phyloP scores from a whole-genome alignment of 257 asterid genomes.

The Solanum pennellii region DNA sequence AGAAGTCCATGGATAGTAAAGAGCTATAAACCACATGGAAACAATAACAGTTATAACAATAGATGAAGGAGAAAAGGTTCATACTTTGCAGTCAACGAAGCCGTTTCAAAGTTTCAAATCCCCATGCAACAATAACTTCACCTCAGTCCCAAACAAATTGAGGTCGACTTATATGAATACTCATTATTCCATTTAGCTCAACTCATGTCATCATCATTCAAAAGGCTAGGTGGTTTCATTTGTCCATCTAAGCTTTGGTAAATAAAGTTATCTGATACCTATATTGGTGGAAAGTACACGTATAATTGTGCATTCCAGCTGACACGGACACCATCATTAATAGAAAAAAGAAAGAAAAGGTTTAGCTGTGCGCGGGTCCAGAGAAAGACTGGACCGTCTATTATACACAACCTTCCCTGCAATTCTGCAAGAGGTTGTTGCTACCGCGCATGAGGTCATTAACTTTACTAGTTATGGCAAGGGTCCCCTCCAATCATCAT shows the following conservation, averaged over 20 bases:
- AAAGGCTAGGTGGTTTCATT: background rate
- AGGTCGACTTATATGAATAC: background rate
- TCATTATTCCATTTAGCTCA: background rate
- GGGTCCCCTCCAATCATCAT: too few species aligned
- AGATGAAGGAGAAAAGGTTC: background rate
- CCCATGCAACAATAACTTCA: background rate
- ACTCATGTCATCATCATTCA: background rate
- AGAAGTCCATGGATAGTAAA: background rate
- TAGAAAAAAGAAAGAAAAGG: too few species aligned
- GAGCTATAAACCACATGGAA: background rate
- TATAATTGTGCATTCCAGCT: background rate
- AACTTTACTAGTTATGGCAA: too few species aligned
- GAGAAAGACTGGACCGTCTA: too few species aligned
- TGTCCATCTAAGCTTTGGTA: background rate
- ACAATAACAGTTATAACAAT: background rate
- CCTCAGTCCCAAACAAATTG: background rate
- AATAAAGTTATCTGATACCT: background rate
- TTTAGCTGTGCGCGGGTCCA: too few species aligned
- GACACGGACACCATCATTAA: background rate
- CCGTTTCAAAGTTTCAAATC: background rate
- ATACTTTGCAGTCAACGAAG: background rate
- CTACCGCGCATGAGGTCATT: too few species aligned
- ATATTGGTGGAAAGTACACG: background rate
- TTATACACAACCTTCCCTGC: too few species aligned
- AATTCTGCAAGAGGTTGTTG: too few species aligned